A percentile compares a stretch with the other conserved stretches of the same genome.
Conservation (phyloP, 2,329 filamentous ascomycete genomes). For the Hypomyces rosellus region DNA sequence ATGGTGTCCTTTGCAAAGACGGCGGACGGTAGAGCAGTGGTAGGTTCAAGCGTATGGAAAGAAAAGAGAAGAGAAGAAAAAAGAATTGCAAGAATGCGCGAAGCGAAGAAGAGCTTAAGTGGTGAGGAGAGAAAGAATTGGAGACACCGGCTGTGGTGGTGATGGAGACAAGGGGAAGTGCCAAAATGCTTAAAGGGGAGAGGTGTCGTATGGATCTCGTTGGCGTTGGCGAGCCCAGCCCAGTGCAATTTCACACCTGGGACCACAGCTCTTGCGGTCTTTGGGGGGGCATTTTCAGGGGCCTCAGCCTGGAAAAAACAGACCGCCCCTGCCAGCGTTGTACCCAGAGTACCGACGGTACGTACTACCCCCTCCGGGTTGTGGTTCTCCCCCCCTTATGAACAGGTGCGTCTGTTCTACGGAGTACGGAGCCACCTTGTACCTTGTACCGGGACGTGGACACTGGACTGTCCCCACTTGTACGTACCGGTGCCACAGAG, state of each 20-base stretch:
- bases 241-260: slow-evolving; percentile 10
- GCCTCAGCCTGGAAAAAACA: slow-evolving; percentile 6
- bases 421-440: no score
- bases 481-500: not conserved
- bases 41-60: slow-evolving; percentile 5
- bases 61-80: slow-evolving; percentile 8
- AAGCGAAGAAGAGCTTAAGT: slow-evolving; percentile 9
- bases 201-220: slow-evolving; percentile 8
- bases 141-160: slow-evolving; percentile 5
- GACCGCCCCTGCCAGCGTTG: slow-evolving; percentile 11
- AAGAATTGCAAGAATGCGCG: not conserved
- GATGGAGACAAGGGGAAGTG: slow-evolving; percentile 11
- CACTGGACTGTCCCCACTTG: not conserved
- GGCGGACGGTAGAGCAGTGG: not conserved
- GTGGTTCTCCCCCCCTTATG: slow-evolving; percentile 7
- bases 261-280: slow-evolving; percentile 8
- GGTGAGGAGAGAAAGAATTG: slow-evolving; percentile 8
- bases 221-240: slow-evolving; percentile 9
- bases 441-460: no score
- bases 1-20: not conserved
- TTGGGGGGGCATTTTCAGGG: slow-evolving; percentile 7
- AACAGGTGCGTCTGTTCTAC: not conserved
- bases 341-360: not conserved
- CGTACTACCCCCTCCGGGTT: slow-evolving; percentile 3
- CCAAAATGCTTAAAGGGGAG: slow-evolving; percentile 10